Evolutionary conservation across 2,329 filamentous ascomycete species (phyloP).

Genomic region (Neophaeococcomyces aloes): DNA sequence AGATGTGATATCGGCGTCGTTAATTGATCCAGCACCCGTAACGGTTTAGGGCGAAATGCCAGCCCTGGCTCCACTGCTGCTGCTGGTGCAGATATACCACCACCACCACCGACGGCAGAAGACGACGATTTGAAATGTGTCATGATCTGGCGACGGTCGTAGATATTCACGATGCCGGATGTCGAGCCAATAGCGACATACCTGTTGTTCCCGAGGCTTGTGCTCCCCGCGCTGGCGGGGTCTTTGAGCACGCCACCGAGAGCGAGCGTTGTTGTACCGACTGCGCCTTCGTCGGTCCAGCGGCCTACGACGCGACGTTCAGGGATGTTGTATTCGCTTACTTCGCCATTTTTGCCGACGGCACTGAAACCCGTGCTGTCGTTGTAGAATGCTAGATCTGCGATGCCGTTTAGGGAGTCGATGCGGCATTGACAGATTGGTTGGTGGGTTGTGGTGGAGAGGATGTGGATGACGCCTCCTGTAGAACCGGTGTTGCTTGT

Average conservation of each 20-base stretch:
- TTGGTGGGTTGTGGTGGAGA: conserved; percentile 70
- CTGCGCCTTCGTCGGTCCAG: conserved; percentile 84
- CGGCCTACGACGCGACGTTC: conserved; percentile 60
- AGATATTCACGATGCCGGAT: conserved; percentile 84
- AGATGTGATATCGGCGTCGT: conserved; percentile 74
- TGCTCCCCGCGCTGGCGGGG: conserved; percentile 14
- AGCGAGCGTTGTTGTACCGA: conserved; percentile 71
- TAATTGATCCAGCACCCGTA: conserved; percentile 68
- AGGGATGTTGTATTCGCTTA: conserved; percentile 75
- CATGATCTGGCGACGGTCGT: conserved; percentile 54
- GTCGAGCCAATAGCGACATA: conserved; percentile 84
- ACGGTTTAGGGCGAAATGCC: conserved; percentile 57
- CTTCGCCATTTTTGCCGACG: conserved; percentile 73
- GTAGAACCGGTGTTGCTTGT: conserved; percentile 71
- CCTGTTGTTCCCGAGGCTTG: conserved; percentile 57
- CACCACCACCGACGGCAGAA: conserved; percentile 5
- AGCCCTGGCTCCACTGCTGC: conserved; percentile 22
- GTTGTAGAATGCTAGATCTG: conserved; percentile 89
- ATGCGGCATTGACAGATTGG: conserved; percentile 77
- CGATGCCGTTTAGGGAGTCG: conserved; percentile 70
- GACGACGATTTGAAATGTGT: conserved; percentile 40
- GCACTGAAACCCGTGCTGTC: conserved; percentile 72
- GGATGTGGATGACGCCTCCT: conserved; percentile 75
- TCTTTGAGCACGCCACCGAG: conserved; percentile 48
- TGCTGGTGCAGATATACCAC: background rate